Evolutionary conservation across 768 basidiomycete species (phyloP), one percentile per base, ranked within the genome.

Genomic region (Agaricus subrufescens): DNA sequence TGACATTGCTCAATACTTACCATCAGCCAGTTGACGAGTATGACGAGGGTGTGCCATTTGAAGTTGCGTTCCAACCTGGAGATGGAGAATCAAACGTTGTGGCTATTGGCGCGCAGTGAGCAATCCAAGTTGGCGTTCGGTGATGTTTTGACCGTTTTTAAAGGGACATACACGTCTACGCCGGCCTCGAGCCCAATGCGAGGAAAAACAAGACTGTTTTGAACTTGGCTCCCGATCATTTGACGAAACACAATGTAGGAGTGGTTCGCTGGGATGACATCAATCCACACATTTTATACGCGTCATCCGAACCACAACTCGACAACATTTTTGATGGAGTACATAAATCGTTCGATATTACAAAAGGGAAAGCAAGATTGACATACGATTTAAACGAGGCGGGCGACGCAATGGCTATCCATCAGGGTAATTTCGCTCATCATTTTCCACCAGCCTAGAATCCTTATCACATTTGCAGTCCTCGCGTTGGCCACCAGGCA

Each of bases 231-330:
- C 49, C 42, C 57, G 63, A 25, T 14, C 62, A 61, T 2, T 66
- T 47, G 5, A 37, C 46, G 8, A 34, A 34, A 8, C 57, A 73
- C 46, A 49, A 58, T 25, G 64, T 76, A 29, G 85, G 84, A 3
- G 67, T 76, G 5, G 75, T 82, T 25, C 64, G 67, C 8, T 88
- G 86, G 86, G 85, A 85, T 1, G 44, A 34, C 19, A 75, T 66
- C 0, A 47, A 63, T 0, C 76, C 80, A 12, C 57, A 71, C 10
- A 58, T 87, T 12, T 84, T 84, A 10, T 56, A 56, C 63, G 79
- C 81, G 0, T 86, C 83, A 1, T 81, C 83, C 1, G 85, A 85
- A 59, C 76, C 82, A 4, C 37, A 42, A 2, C 19, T 19, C 19
- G 60, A 61, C 8, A 56, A 45, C 1, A 59, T 61, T 7, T 50